Evolutionary conservation across 192 early-diverging fungal species (phyloP).

Genomic region (Coemansia sp.): DNA sequence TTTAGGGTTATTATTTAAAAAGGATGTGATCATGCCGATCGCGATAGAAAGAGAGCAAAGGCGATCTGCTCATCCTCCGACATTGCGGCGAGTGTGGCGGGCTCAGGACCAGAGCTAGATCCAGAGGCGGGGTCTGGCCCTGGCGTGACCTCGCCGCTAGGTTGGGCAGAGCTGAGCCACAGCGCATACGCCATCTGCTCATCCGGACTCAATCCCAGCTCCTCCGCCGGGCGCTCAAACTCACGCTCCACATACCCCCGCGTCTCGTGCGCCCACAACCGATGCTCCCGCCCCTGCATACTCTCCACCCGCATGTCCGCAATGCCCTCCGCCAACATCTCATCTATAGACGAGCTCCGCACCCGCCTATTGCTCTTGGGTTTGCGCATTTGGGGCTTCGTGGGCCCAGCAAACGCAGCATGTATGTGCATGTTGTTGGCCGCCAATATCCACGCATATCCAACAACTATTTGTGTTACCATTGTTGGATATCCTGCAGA

Average conservation of each 20-base stretch:
- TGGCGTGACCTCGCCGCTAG: not conserved
- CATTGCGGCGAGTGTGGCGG: slow-evolving; percentile 4
- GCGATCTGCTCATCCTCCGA: slow-evolving; percentile 34
- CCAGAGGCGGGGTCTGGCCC: not conserved
- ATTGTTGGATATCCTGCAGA: not conserved
- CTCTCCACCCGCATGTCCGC: slow-evolving; percentile 19
- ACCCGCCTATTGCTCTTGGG: not conserved
- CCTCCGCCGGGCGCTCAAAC: slow-evolving; percentile 17
- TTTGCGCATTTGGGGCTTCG: not conserved
- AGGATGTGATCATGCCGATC: not conserved
- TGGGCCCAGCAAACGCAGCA: slow-evolving; percentile 12
- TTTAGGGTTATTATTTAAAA: too few relatives aligned
- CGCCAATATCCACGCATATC: slow-evolving; percentile 20
- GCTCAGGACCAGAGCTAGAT: not conserved
- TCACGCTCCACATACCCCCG: slow-evolving; percentile 24
- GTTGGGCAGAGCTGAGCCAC: slow-evolving; percentile 14
- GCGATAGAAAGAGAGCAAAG: slow-evolving; percentile 24
- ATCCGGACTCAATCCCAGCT: slow-evolving; percentile 31
- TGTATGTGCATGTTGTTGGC: slow-evolving; percentile 39
- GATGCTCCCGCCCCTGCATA: slow-evolving; percentile 8
- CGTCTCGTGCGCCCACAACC: slow-evolving; percentile 14
- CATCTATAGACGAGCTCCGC: not conserved
- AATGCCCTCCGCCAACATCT: slow-evolving; percentile 18
- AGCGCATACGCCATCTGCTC: slow-evolving; percentile 41
- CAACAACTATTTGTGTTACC: slow-evolving; percentile 19